Base-by-base conservation (phyloP, 352 stramenopile genomes). In the Pelagophyceae sp. region DNA sequence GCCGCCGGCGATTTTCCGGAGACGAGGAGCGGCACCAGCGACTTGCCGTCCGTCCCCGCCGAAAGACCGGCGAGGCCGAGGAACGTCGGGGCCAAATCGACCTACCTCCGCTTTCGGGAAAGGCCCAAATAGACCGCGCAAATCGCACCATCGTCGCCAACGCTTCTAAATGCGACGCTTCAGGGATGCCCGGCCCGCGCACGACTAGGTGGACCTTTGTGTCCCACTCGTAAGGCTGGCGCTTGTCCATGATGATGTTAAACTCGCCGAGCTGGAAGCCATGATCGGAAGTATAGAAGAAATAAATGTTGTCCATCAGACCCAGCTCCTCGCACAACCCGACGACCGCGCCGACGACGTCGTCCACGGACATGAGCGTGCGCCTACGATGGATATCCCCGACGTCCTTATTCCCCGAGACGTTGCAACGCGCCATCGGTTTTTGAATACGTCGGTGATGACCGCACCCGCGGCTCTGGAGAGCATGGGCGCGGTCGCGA, bases 241-340 rank as follows among this genome's bases (percentile, higher is more conserved):
- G 76, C 72, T 86, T 86, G 67, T 85, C 83, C 29, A 80, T 81
- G 5, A 65, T 25, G 5, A 86, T 54, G 40, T 80, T 64, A 75
- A 84, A 81, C 79, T 86, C 76, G 60, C 82, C 82, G 69, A 86
- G 78, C 63, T 85, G 81, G 78, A 80, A 86, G 31, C 82, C 82
- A 77, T 86, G 83, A 45, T 86, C 82, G 38, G 54, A 80, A 38
- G 82, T 86, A 70, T 82, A 86, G 15, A 86, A 76, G 72, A 85
- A 79, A 27, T 83, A 84, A 0, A 79, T 85, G 67, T 81, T 75
- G 31, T 84, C 70, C n/a, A 86, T 64, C 23, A 72, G 31, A 33
- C 40, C 58, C 17, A 75, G n/a, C 3, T 77, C 25, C 27, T 79
- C 37, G 50, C 83, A 38, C 31, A 38, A n/a, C 15, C 75, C n/a